These are phyloP conservation scores for Acanthochlamys bracteata DNA, from an alignment of 106 monocot genomes.

Conservation along the genomic window DNA sequence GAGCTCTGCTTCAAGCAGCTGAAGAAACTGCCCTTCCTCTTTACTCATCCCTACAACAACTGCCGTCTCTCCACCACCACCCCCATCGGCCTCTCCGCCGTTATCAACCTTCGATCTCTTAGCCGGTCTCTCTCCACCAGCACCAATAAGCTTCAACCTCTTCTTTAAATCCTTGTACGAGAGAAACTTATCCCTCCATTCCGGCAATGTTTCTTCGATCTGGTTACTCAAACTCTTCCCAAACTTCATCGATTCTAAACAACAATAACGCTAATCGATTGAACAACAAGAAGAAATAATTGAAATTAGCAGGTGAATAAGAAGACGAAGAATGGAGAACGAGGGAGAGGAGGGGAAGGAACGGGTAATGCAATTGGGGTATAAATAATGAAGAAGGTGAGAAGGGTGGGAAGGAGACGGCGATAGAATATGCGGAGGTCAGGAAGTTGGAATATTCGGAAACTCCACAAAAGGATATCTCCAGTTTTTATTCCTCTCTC, in stretches of 20 bases:
- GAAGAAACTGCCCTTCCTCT: constrained; percentile 69
- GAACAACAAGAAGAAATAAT: too few relatives aligned
- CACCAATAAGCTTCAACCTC: constrained; percentile 34
- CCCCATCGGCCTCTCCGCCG: constrained; percentile 2
- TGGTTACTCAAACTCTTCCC: constrained; percentile 80
- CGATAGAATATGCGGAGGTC: too few relatives aligned
- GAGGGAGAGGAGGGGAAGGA: not conserved
- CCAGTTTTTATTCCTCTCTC: not conserved
- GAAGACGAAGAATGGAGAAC: not conserved
- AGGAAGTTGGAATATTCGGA: too few relatives aligned
- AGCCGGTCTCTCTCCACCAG: constrained; percentile 4
- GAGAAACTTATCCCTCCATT: constrained; percentile 90
- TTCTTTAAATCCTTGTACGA: constrained; percentile 92
- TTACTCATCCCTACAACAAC: constrained; percentile 15
- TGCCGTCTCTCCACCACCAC: not conserved
- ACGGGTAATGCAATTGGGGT: too few relatives aligned
- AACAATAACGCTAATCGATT: too few relatives aligned
- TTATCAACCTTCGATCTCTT: constrained; percentile 19
- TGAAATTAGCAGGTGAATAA: too few relatives aligned
- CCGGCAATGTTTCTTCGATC: constrained; percentile 92
- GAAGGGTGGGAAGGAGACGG: too few relatives aligned
- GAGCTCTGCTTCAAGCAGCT: constrained; percentile 66
- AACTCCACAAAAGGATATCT: not conserved
- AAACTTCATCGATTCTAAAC: constrained; percentile 51
- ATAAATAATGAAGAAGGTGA: too few relatives aligned